These are phyloP conservation scores for Schizochytrium sp. DNA, from an alignment of 108 stramenopile species.

Conservation along the genomic window DNA sequence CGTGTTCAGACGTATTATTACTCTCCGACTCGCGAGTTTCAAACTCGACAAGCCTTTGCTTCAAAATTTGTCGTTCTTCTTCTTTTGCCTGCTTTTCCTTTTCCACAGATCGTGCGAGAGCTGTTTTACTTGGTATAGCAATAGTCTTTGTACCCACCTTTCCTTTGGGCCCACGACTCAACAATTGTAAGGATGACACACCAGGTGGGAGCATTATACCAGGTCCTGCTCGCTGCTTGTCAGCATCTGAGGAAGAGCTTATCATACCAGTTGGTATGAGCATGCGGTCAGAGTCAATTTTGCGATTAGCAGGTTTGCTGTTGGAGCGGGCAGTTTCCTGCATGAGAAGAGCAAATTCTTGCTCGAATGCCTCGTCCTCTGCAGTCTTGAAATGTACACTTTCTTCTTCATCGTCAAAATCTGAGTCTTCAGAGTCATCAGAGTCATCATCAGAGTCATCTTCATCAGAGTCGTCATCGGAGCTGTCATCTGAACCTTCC, in stretches of 20 bases:
- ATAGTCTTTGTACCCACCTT: conserved; percentile 32
- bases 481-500: not conserved
- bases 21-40: conserved; percentile 13
- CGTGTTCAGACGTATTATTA: not conserved
- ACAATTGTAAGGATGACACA: not conserved
- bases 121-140: not conserved
- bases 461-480: conserved; percentile 1
- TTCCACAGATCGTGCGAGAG: not conserved
- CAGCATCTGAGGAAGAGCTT: not conserved
- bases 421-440: not conserved
- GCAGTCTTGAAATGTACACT: not conserved
- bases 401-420: not conserved
- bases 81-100: conserved; percentile 9
- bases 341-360: conserved; percentile 34
- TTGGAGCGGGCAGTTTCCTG: conserved; percentile 26
- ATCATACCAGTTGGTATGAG: not conserved
- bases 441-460: not conserved
- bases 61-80: conserved; percentile 41
- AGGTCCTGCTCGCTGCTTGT: too few species aligned
- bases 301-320: not conserved
- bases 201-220: not conserved
- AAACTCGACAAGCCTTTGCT: conserved; percentile 45
- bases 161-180: conserved; percentile 21
- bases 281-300: not conserved
- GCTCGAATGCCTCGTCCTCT: conserved; percentile 45